Evolutionary conservation across 768 basidiomycete genomes (phyloP), one percentile per base, ranked within the genome.

Genomic region (Cantharellus anzutake): DNA sequence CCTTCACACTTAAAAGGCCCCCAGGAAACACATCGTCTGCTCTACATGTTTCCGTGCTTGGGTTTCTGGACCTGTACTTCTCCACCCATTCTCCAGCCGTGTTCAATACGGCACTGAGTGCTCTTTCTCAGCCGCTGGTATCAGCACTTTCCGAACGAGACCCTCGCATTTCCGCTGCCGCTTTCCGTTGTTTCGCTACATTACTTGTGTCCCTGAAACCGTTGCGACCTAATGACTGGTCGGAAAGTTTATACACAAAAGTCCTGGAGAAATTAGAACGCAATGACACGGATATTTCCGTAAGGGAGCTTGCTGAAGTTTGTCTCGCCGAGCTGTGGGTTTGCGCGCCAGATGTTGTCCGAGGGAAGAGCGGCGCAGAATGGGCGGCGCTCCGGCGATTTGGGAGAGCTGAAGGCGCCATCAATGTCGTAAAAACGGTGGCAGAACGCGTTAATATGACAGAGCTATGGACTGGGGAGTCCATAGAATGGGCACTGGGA

Each of bases 271-370:
- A 89, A 57, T 71, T 99, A 42, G 78, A 73, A 56, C 83, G 78
- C 52, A 81, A 86, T 62, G 86, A 93, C 64, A 93, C 93, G 1
- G 94, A 98, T 68, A 82, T 86, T 2, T 93, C 96, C 63, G 89
- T 98, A 29, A 80, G 91, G 42, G 76, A 78, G 35, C 80, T 78
- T 63, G 91, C 91, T 0, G 84, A 97, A 65, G 81, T 84, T 40
- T 81, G 80, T 56, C 77, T 94, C 51, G 92, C 84, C 1, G 84
- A 91, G 67, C 72, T 98, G 4, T 89, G 96, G 82, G 78, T 89
- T 57, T 83, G 82, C 64, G 89, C 91, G 1, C 82, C 85, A 0
- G 87, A 91, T 53, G 70, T 80, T 11, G 75, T 87, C 41, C 76
- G 70, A 63, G 68, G 71, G 1, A 84, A 83, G 68, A 78, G 78